Conservation (phyloP, 192 early-diverging fungal genomes). For the Umbelopsis isabellina region DNA sequence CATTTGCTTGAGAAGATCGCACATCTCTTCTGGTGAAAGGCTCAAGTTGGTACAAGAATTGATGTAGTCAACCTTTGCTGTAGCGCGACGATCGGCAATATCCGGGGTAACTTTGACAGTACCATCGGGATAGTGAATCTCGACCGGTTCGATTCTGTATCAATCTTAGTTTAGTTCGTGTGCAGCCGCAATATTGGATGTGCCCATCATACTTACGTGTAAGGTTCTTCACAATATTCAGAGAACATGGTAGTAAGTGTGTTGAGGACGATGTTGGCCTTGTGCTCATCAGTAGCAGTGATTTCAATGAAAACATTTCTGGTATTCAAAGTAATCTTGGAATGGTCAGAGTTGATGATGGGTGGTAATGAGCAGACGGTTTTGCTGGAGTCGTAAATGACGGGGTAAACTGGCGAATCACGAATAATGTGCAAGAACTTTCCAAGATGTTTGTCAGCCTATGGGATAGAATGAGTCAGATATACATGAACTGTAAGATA, state of each 20-base stretch:
- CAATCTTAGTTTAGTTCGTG: background rate
- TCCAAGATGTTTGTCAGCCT: conserved; percentile 79
- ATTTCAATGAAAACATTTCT: conserved; percentile 98
- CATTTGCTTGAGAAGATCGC: conserved; percentile 84
- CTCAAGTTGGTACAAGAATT: conserved; percentile 83
- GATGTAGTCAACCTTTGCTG: conserved; percentile 85
- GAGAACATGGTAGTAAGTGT: conserved; percentile 97
- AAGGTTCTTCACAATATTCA: conserved; percentile 86
- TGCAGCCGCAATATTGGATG: background rate
- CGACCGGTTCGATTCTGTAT: conserved; percentile 85
- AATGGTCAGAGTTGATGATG: conserved; percentile 98
- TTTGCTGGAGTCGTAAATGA: conserved; percentile 84
- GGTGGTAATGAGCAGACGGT: conserved; percentile 94
- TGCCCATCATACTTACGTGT: conserved; percentile 66
- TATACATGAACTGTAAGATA: conserved; percentile 2
- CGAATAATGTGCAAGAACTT: conserved; percentile 95
- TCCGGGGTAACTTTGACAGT: conserved; percentile 72
- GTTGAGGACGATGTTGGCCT: conserved; percentile 92
- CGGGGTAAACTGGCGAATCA: conserved; percentile 86
- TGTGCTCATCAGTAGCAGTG: conserved; percentile 95
- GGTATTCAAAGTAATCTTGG: conserved; percentile 93
- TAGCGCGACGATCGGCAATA: conserved; percentile 65
- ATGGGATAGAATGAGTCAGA: background rate
- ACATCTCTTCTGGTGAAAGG: conserved; percentile 69
- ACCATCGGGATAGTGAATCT: conserved; percentile 86